Evolutionary conservation across 2,329 filamentous ascomycete genomes (phyloP), one percentile per base, ranked within the genome.

Genomic region (Karstenula rhodostoma): DNA sequence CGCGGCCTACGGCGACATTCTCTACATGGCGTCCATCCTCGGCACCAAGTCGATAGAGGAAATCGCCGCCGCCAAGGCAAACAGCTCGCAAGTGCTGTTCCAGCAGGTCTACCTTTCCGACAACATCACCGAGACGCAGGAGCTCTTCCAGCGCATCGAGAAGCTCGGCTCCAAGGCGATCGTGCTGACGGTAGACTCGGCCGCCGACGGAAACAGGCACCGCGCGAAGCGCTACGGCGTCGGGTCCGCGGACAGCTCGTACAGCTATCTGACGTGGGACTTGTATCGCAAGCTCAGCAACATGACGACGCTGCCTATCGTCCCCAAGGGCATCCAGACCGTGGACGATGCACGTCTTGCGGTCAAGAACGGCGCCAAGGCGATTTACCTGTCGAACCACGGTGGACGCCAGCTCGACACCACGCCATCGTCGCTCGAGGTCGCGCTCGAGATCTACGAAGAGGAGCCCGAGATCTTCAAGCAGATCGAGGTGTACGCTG

Each of bases 401-500:
- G 79, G 79, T 22, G 79, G 78, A 12, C 73, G 79, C 49, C 74
- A 77, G 50, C 69, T 78, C 54, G 78, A 80, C 75, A 50, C 82
- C n/a, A 82, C 84, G 2, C 89, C 90, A 0, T 90, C 86, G 0
- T 87, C 90, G 0, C 87, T 90, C 12, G 91, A 95, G 69, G 87
- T 94, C 53, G 90, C 90, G 4, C 86, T 92, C 9, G 91, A 93
- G 62, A 89, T 93, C 56, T 89, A 91, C 75, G 88, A 86, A n/a
- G 59, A 74, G 15, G 76, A 70, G 17, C 78, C 78, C 0, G 73
- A 77, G 17, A 72, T 81, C 19, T 79, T 80, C 64, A 65, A 73
- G 50, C 63, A 79, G 56, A 66, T 78, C 17, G 79, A 80, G 51
- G 76, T 81, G 8, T 78, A 73, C 51, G 77, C 75, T 6, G 78